Evolutionary conservation across 2,329 filamentous ascomycete species (phyloP).

Genomic region (Escovopsis weberi): DNA sequence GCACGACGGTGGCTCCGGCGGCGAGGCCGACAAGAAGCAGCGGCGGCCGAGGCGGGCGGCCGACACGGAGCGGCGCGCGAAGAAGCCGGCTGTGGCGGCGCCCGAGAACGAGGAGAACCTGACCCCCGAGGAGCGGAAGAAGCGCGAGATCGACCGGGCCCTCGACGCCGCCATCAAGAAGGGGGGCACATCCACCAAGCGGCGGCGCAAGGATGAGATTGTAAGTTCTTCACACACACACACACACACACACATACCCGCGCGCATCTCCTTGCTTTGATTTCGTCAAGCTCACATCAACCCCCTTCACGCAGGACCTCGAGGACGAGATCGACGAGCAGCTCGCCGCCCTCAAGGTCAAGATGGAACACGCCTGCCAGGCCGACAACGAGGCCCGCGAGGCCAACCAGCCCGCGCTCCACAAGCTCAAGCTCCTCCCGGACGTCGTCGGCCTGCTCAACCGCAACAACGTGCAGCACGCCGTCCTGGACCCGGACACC

Average conservation of each 20-base stretch:
- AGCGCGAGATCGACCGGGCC: constrained; percentile 68
- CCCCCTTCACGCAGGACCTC: constrained; percentile 46
- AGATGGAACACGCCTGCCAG: constrained; percentile 83
- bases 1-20: constrained; percentile 34
- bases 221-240: constrained; percentile 30
- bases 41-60: constrained; percentile 33
- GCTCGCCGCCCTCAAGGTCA: constrained; percentile 72
- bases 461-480: constrained; percentile 71
- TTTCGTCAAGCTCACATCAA: constrained; percentile 5
- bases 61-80: constrained; percentile 30
- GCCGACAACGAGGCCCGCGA: constrained; percentile 73
- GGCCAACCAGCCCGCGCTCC: constrained; percentile 64
- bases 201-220: constrained; percentile 76
- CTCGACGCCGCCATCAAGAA: constrained; percentile 84
- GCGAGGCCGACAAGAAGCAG: constrained; percentile 27
- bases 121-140: constrained; percentile 70
- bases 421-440: constrained; percentile 88
- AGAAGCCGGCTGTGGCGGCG: constrained; percentile 22
- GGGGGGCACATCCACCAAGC: constrained; percentile 41
- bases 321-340: constrained; percentile 83
- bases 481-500: constrained; percentile 83
- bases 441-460: constrained; percentile 82
- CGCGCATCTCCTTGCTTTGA: not conserved
- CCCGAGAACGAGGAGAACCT: constrained; percentile 64
- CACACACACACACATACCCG: too few species aligned